phyloP scores from a whole-genome alignment of 352 stramenopile genomes.

The Pythium vanterpoolii region DNA sequence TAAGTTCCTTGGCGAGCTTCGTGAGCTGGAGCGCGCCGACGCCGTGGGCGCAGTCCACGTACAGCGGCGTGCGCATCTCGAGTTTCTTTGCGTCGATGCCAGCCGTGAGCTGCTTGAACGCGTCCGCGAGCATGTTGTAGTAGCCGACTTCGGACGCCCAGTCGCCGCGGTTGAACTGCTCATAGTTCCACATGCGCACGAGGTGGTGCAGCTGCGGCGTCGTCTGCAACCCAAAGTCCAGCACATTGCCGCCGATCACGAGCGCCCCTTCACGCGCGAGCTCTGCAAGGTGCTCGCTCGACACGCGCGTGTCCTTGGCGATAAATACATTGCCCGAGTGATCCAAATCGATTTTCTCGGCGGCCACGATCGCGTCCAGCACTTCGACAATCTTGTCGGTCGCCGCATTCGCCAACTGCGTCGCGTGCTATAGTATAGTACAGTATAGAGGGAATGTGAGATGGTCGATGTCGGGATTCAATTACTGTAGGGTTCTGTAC shows the following conservation, averaged over 20 bases:
- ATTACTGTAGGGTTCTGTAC: background rate
- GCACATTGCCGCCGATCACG: constrained; percentile 85
- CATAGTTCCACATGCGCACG: constrained; percentile 92
- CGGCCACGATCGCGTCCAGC: constrained; percentile 61
- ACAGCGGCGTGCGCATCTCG: constrained; percentile 73
- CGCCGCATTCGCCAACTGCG: constrained; percentile 76
- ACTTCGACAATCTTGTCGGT: constrained; percentile 84
- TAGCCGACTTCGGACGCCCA: constrained; percentile 92
- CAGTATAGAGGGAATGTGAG: background rate
- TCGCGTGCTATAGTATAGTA: constrained; percentile 47
- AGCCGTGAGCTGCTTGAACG: constrained; percentile 90
- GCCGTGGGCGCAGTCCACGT: constrained; percentile 93
- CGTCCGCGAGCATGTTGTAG: constrained; percentile 92
- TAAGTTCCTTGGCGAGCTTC: constrained; percentile 76
- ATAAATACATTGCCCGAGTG: constrained; percentile 86
- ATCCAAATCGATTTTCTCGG: constrained; percentile 83
- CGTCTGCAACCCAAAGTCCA: constrained; percentile 96
- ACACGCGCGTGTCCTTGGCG: constrained; percentile 91
- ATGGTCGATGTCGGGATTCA: background rate
- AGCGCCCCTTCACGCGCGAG: constrained; percentile 88
- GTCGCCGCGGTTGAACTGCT: constrained; percentile 87
- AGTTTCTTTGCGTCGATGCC: constrained; percentile 76
- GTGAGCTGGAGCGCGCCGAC: constrained; percentile 84
- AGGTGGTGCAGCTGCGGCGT: constrained; percentile 98
- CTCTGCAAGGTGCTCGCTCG: constrained; percentile 80